Evolutionary conservation across 257 asterid genomes (phyloP).

Genomic region (Fraxinus quadrangulata): DNA sequence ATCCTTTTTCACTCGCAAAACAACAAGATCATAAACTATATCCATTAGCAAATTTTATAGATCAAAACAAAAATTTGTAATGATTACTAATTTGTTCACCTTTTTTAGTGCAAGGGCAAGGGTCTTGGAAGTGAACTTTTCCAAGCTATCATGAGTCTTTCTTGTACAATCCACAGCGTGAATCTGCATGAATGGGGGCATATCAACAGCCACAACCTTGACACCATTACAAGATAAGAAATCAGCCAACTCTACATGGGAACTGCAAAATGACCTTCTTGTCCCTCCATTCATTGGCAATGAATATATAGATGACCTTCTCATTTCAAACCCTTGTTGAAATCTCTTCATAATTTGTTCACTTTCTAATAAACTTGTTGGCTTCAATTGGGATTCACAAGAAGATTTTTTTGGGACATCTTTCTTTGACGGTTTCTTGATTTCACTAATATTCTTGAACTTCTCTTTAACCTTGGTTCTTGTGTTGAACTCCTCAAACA

Average conservation of each 20-base stretch:
- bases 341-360: conserved; percentile 31
- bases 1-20: background rate
- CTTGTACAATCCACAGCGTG: conserved; percentile 94
- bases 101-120: conserved; percentile 87
- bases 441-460: conserved; percentile 22
- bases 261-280: conserved; percentile 68
- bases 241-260: conserved; percentile 67
- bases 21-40: background rate
- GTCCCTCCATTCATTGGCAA: conserved; percentile 43
- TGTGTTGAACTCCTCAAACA: conserved; percentile 29
- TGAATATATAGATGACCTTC: conserved; percentile 44
- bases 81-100: conserved; percentile 37
- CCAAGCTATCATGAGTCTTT: conserved; percentile 86
- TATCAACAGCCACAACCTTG: conserved; percentile 86
- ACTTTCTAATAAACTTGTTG: conserved; percentile 33
- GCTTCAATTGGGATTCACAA: conserved; percentile 39
- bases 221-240: conserved; percentile 72
- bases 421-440: conserved; percentile 36
- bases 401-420: conserved; percentile 26
- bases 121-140: conserved; percentile 87
- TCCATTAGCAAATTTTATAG: background rate
- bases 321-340: conserved; percentile 32
- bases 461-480: conserved; percentile 43
- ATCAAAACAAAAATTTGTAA: background rate
- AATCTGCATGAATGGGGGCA: conserved; percentile 96